Base-by-base conservation (phyloP, 179 eudicot species). In the Beta corolliflora region DNA sequence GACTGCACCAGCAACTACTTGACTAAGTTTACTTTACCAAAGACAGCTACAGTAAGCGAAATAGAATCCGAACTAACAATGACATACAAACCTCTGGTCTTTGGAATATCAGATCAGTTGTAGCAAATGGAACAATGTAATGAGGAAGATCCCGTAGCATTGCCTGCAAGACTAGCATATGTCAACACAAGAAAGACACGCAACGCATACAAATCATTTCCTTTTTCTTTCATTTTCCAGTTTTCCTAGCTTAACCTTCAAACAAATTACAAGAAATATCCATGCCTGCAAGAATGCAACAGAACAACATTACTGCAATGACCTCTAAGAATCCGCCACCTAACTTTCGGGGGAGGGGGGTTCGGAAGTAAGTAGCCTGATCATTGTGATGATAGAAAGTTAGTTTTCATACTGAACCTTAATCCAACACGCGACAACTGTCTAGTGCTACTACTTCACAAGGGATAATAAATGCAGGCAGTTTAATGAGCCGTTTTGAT, bases 61-160 rank as follows among this genome's bases (percentile, higher is more conserved):
- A 75, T 6, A 41, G 7, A 45, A n/a, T 65, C 41, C 11, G 3
- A 15, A 16, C 56, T 41, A 12, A 61, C 23, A 44, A 29, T 60
- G 46, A 70, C 6, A 63, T 75, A 84, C 90, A 72, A 83, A 97
- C 99, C 98, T 94, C 91, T 72, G 99, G 99, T 80, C 85, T 89
- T 81, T 72, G 80, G 77, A 92, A 94, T 61, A 73, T 29, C 61
- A 93, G 91, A 81, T 94, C 96, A 36, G 73, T 73, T 9, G 94
- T 89, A 56, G 87, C 73, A 82, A 91, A 95, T 23, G 98, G 99
- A 79, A 95, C 97, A 89, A 95, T 91, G 88, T 95, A 92, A 81
- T 74, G 74, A 64, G 99, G 99, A 83, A 95, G 99, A 87, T 95
- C 98, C 23, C 98, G 97, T 69, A 95, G 81, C 87, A 91, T 82